Evolutionary conservation across 1,284 basidiomycete genomes (phyloP).

Genomic region (Gomphus bonarii): DNA sequence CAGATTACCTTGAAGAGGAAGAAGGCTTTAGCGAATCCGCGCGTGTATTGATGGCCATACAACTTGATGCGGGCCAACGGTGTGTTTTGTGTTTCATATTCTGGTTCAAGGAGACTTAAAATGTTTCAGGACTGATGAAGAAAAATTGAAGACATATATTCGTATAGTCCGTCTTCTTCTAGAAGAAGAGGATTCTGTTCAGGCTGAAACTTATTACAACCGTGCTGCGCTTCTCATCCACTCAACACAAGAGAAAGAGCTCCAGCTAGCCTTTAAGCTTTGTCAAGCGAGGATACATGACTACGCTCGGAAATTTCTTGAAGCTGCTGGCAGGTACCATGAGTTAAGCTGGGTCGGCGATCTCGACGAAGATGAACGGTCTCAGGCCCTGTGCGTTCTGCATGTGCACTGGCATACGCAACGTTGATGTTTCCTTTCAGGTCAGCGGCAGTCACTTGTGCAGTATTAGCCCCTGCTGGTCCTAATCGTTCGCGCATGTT

Average conservation of each 20-base stretch:
- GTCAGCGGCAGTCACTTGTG: slow-evolving; percentile 86
- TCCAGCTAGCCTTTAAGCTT: slow-evolving; percentile 73
- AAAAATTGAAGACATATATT: slow-evolving; percentile 86
- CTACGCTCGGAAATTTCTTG: slow-evolving; percentile 83
- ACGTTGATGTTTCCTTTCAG: slow-evolving; percentile 30
- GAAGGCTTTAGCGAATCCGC: slow-evolving; percentile 94
- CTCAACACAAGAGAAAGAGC: slow-evolving; percentile 65
- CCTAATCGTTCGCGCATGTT: slow-evolving; percentile 90
- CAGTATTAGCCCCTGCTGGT: slow-evolving; percentile 94
- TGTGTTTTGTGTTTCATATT: slow-evolving; percentile 24
- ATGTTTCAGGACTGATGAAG: slow-evolving; percentile 59
- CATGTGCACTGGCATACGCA: slow-evolving; percentile 6
- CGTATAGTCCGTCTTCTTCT: slow-evolving; percentile 91
- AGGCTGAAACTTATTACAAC: slow-evolving; percentile 94
- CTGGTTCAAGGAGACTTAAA: slow-evolving; percentile 25
- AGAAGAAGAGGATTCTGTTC: slow-evolving; percentile 89
- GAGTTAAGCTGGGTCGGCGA: slow-evolving; percentile 84
- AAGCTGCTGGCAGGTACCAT: slow-evolving; percentile 92
- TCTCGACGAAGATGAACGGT: slow-evolving; percentile 85
- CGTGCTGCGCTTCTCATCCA: slow-evolving; percentile 88
- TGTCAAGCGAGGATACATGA: slow-evolving; percentile 92
- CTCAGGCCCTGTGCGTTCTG: slow-evolving; percentile 66
- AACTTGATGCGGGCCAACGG: slow-evolving; percentile 87
- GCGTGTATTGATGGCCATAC: slow-evolving; percentile 81
- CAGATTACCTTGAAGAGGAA: slow-evolving; percentile 79